Conservation (phyloP, 352 stramenopile genomes). For the Phytopythium sindhum region DNA sequence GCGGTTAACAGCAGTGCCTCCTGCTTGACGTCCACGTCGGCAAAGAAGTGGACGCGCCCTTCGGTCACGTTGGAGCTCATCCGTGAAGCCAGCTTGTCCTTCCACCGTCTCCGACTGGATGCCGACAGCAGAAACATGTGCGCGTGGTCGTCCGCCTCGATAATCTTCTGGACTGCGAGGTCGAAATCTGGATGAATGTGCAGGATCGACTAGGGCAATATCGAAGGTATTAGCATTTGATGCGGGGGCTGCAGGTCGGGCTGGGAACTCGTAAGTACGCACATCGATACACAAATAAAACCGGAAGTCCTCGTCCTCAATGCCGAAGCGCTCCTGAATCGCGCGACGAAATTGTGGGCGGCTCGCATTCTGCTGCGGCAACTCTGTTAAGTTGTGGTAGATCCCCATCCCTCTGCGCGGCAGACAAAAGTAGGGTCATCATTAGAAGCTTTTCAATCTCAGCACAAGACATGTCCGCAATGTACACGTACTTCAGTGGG, state of each 20-base stretch:
- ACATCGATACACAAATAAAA: conserved; percentile 72
- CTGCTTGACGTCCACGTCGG: conserved; percentile 52
- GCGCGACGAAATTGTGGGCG: conserved; percentile 40
- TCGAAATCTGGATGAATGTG: conserved; percentile 78
- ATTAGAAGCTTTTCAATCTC: not conserved
- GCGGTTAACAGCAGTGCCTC: conserved; percentile 43
- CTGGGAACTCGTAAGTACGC: conserved; percentile 1
- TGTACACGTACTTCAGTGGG: not conserved
- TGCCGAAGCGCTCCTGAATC: conserved; percentile 55
- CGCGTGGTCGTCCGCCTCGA: conserved; percentile 40
- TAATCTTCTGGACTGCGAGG: conserved; percentile 35
- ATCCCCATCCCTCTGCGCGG: conserved; percentile 58
- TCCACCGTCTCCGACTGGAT: conserved; percentile 53
- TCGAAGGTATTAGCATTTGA: not conserved
- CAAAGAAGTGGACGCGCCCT: conserved; percentile 54
- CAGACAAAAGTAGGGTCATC: no score
- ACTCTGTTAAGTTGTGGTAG: conserved; percentile 41
- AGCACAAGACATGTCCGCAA: not conserved
- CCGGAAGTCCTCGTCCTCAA: conserved; percentile 39
- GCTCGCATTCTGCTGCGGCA: conserved; percentile 33
- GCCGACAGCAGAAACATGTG: conserved; percentile 58
- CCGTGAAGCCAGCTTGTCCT: conserved; percentile 39
- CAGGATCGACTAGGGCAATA: conserved; percentile 52
- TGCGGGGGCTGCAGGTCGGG: not conserved
- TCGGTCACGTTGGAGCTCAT: conserved; percentile 25